A percentile compares a stretch with the other conserved stretches of the same genome.
Conservation (phyloP, 2,329 filamentous ascomycete genomes). For the Aspergillus viridinutans region DNA sequence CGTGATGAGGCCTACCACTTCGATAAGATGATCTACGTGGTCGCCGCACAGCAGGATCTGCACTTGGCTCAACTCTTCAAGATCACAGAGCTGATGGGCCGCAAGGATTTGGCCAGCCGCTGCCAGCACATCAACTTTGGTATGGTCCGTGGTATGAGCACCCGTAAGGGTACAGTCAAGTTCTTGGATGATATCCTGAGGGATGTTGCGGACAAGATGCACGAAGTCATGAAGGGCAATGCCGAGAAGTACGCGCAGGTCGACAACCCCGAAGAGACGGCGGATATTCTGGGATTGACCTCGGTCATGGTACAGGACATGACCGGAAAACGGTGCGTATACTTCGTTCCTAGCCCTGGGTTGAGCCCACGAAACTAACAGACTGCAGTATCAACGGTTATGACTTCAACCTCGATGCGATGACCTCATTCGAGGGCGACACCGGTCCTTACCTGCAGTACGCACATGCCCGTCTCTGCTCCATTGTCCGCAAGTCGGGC, state of each 20-base stretch:
- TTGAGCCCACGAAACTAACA: constrained; percentile 43
- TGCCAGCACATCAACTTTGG: constrained; percentile 64
- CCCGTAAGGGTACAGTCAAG: constrained; percentile 67
- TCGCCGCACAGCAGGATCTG: constrained; percentile 61
- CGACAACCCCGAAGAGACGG: constrained; percentile 72
- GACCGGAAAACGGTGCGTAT: constrained; percentile 76
- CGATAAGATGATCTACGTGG: constrained; percentile 66
- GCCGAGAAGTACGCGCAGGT: constrained; percentile 86
- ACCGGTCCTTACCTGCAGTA: constrained; percentile 64
- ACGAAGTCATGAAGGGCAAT: constrained; percentile 93
- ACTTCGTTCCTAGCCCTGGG: constrained; percentile 14
- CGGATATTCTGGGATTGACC: constrained; percentile 87
- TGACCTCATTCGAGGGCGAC: constrained; percentile 64
- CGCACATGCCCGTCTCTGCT: constrained; percentile 57
- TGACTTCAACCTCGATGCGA: constrained; percentile 61
- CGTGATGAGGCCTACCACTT: constrained; percentile 59
- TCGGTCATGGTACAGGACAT: constrained; percentile 98
- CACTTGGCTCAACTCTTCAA: constrained; percentile 64
- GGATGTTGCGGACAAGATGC: constrained; percentile 90
- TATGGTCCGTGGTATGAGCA: constrained; percentile 63
- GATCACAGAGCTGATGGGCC: constrained; percentile 58
- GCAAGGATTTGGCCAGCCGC: constrained; percentile 55
- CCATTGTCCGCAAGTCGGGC: constrained; percentile 55
- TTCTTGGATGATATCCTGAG: constrained; percentile 69
- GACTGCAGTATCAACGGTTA: constrained; percentile 56